These are phyloP conservation scores for Thalassiosira mediterranea DNA, from an alignment of 352 stramenopile genomes.

Conservation along the genomic window DNA sequence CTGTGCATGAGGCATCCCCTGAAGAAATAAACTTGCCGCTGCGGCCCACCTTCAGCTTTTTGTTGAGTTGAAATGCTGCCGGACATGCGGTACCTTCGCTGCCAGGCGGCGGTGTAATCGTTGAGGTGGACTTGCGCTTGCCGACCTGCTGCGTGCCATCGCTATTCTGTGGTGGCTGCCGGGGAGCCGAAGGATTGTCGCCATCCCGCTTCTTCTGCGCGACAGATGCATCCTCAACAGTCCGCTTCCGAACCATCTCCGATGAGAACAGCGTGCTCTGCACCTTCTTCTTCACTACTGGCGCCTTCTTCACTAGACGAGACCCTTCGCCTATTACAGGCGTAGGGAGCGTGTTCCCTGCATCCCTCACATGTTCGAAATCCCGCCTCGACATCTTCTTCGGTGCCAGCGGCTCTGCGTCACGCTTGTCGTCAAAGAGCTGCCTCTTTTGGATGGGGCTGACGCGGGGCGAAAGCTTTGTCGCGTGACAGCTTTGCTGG, in stretches of 20 bases:
- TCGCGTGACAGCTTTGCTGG: conserved; percentile 26
- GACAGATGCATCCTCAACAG: neutral
- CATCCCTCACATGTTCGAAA: conserved; percentile 18
- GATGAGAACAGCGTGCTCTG: conserved; percentile 23
- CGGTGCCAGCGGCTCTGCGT: conserved; percentile 3
- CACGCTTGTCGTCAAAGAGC: conserved; percentile 27
- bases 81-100: conserved; percentile 2
- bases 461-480: neutral
- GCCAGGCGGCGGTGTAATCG: conserved; percentile 13
- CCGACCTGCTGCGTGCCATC: neutral
- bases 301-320: conserved; percentile 10
- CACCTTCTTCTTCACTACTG: conserved; percentile 6
- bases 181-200: neutral
- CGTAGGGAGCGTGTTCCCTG: conserved; percentile 17
- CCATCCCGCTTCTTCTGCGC: neutral
- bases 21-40: conserved; percentile 23
- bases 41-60: neutral
- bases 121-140: neutral
- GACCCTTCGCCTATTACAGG: conserved; percentile 10
- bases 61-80: conserved; percentile 19
- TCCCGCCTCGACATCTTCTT: conserved; percentile 23
- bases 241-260: neutral
- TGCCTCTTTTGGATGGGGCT: conserved; percentile 31
- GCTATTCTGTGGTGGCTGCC: neutral
- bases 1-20: no score